Percentiles rank a stretch among this genome's conserved stretches.
Evolutionary conservation across 345 rosid genomes (phyloP).

Genomic region (Rhodamnia argentea): DNA sequence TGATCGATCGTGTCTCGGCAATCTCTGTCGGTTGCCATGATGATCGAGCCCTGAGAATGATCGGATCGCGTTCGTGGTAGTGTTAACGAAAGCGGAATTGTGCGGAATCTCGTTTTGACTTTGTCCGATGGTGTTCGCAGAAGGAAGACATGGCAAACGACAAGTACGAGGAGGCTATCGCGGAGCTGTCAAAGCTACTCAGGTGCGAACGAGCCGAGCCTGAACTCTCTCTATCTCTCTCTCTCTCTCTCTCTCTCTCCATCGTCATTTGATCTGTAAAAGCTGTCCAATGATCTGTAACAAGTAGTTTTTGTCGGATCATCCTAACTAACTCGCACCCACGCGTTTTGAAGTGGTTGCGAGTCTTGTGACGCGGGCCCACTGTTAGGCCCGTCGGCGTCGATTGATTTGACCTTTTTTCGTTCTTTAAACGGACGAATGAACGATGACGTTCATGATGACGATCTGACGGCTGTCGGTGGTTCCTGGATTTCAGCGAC

Average conservation of each 20-base stretch:
- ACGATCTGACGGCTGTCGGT: not conserved
- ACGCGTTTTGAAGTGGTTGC: not conserved
- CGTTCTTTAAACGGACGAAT: not conserved
- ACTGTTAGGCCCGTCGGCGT: not conserved
- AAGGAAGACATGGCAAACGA: constrained; percentile 52
- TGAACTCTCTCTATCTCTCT: not conserved
- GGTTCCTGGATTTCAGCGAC: constrained; percentile 29
- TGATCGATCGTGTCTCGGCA: not conserved
- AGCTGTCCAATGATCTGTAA: not conserved
- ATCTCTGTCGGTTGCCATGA: not conserved
- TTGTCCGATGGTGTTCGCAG: not conserved
- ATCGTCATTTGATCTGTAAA: not conserved
- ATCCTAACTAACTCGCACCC: not conserved
- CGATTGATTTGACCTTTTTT: not conserved
- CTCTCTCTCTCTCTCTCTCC: not conserved
- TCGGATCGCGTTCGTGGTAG: not conserved
- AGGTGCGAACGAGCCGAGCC: constrained; percentile 26
- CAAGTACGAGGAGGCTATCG: constrained; percentile 68
- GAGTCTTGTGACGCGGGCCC: not conserved
- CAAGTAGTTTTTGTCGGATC: not conserved
- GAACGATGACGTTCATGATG: not conserved
- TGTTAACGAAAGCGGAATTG: not conserved
- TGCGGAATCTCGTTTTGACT: not conserved
- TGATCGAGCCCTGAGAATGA: not conserved
- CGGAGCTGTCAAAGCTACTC: constrained; percentile 68